phyloP scores from a whole-genome alignment of 768 basidiomycete species.

The Dentipellis sp. region DNA sequence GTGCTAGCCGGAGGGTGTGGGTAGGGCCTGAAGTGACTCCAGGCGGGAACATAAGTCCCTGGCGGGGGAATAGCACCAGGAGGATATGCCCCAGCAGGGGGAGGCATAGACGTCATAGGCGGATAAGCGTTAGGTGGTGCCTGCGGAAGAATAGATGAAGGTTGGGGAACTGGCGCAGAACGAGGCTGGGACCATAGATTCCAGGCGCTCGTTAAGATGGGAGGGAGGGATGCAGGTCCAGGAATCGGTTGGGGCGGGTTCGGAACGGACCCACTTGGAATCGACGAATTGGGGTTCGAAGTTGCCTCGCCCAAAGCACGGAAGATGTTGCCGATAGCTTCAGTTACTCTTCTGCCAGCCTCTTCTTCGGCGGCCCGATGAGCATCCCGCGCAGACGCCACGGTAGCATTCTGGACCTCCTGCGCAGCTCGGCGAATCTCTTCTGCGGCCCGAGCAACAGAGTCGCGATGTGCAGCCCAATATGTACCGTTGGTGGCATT shows the following conservation, averaged over 20 bases:
- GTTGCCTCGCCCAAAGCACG: slow-evolving; percentile 36
- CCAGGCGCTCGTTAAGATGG: not conserved
- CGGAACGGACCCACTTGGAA: no score
- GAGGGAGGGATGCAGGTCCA: not conserved
- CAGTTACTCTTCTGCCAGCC: slow-evolving; percentile 53
- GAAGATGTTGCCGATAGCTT: slow-evolving; percentile 52
- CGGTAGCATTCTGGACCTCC: slow-evolving; percentile 21
- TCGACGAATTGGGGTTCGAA: no score
- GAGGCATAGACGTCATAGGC: not conserved
- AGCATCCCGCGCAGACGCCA: slow-evolving; percentile 33
- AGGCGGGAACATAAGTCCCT: not conserved
- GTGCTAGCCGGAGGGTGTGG: not conserved
- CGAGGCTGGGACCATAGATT: not conserved
- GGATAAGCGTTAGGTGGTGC: not conserved
- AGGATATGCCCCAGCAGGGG: not conserved
- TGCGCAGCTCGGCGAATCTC: slow-evolving; percentile 39
- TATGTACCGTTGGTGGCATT: slow-evolving; percentile 61
- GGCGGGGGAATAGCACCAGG: not conserved
- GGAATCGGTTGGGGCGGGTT: not conserved
- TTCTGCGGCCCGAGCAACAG: slow-evolving; percentile 48
- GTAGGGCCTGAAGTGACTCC: slow-evolving; percentile 14
- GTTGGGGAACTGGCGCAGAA: not conserved
- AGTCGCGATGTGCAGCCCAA: slow-evolving; percentile 55
- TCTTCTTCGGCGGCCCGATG: slow-evolving; percentile 50
- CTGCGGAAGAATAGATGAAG: not conserved